Evolutionary conservation across 345 rosid species (phyloP), one percentile per base, ranked within the genome.

Genomic region (Rhodomyrtus tomentosa): DNA sequence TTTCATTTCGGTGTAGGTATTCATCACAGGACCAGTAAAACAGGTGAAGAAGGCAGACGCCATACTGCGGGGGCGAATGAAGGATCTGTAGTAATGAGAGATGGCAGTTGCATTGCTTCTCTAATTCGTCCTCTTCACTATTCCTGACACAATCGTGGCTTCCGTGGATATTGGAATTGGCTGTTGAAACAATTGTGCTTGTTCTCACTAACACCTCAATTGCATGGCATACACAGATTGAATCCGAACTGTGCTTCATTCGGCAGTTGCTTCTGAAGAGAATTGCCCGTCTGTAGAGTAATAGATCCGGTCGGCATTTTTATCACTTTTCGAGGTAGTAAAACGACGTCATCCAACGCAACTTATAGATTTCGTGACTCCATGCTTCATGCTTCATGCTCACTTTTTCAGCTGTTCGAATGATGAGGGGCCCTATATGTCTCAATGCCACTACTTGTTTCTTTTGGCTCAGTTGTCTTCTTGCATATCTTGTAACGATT

Each of bases 31-130:
- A 83, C 93, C 98, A 2, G 92, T 91, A 89, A 92, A 87, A 89
- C 93, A 94, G 87, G 99, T 95, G 92, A 95, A 96, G 84, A 96
- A 96, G 89, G 97, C 98, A 48, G 98, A 93, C 86, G 99, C 99
- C 87, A 91, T 95, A 85, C 86, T 96, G 86, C 93, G 98, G 89
- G 99, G 99, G 86, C 94, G 91, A 89, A 92, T 94, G 98, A 80
- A 92, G 91, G 94, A 94, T 55, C 13, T 83, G 27, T 86, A n/a
- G n/a, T n/a, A 55, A 20, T 86, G n/a, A 81, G 82, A 68, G 50
- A 53, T 12, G 8, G 80, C 5, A 79, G 55, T 21, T 27, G 38
- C 83, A 8, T 53, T 16, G 42, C 40, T 50, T 22, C 27, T 55
- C 56, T 53, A 1, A 1, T 82, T 50, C 45, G 10, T 36, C 72